Evolutionary conservation across 305 asterid species (phyloP).

Genomic region (Euphrasia arctica): DNA sequence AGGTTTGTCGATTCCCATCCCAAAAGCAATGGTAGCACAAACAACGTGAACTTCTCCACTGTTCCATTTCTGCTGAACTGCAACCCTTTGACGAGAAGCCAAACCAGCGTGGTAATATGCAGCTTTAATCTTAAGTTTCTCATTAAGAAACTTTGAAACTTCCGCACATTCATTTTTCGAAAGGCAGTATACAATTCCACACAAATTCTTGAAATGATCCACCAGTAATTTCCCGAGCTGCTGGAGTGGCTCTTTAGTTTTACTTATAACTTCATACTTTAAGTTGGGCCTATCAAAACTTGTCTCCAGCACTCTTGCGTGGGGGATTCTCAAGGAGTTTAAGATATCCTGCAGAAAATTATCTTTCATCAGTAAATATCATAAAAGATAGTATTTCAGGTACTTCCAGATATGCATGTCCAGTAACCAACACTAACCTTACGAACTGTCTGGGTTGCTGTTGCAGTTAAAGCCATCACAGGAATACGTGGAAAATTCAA

Average conservation of each 20-base stretch:
- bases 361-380: conserved; percentile 14
- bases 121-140: conserved; percentile 73
- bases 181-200: conserved; percentile 94
- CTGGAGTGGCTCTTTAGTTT: conserved; percentile 77
- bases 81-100: conserved; percentile 81
- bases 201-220: conserved; percentile 59
- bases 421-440: conserved; percentile 48
- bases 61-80: conserved; percentile 89
- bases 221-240: conserved; percentile 76
- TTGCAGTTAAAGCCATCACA: conserved; percentile 96
- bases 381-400: not conserved
- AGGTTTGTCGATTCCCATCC: conserved; percentile 98
- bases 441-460: conserved; percentile 84
- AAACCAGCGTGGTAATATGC: conserved; percentile 90
- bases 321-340: conserved; percentile 67
- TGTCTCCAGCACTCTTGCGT: conserved; percentile 74
- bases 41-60: conserved; percentile 81
- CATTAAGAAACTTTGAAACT: conserved; percentile 70
- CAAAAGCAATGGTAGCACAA: conserved; percentile 98
- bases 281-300: conserved; percentile 94
- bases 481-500: conserved; percentile 84
- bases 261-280: conserved; percentile 77
- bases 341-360: conserved; percentile 65
- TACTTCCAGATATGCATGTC: conserved; percentile 13
- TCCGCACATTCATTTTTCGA: conserved; percentile 86